Evolutionary conservation across 306 rosid species (phyloP).

Genomic region (Heteromeles arbutifolia): DNA sequence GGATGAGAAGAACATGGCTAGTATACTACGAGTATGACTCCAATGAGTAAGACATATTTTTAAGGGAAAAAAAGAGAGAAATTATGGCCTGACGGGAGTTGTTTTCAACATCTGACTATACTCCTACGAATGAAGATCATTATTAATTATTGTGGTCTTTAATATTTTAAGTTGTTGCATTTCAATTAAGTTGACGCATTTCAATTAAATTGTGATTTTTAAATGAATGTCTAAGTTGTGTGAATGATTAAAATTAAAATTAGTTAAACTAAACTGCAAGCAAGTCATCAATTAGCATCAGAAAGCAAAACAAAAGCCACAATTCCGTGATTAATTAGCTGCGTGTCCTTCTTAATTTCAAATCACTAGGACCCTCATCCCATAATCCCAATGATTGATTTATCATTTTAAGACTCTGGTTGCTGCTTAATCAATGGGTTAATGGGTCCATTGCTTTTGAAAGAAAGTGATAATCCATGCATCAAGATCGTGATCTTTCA

Average conservation of each 20-base stretch:
- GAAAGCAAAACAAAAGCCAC: constrained; percentile 4
- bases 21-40: too few species aligned
- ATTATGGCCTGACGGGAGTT: too few species aligned
- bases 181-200: too few species aligned
- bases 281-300: not conserved
- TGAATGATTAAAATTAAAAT: not conserved
- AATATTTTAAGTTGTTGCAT: too few species aligned
- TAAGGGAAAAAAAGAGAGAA: too few species aligned
- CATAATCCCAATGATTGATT: not conserved
- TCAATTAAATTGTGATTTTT: too few species aligned
- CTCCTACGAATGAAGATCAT: too few species aligned
- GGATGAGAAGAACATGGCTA: too few species aligned
- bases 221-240: not conserved
- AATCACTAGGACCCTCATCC: not conserved
- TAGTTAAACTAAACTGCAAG: not conserved
- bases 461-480: not conserved
- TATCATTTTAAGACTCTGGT: not conserved
- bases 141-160: too few species aligned
- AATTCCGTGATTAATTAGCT: constrained; percentile 11
- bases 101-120: too few species aligned
- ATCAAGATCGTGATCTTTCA: not conserved
- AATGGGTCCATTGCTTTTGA: constrained; percentile 1
- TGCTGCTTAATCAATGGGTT: not conserved
- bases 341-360: not conserved
- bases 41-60: too few species aligned